A percentile compares a stretch with the other conserved stretches of the same genome.
Conservation (phyloP, 352 stramenopile genomes). For the Pythium plurisporium region DNA sequence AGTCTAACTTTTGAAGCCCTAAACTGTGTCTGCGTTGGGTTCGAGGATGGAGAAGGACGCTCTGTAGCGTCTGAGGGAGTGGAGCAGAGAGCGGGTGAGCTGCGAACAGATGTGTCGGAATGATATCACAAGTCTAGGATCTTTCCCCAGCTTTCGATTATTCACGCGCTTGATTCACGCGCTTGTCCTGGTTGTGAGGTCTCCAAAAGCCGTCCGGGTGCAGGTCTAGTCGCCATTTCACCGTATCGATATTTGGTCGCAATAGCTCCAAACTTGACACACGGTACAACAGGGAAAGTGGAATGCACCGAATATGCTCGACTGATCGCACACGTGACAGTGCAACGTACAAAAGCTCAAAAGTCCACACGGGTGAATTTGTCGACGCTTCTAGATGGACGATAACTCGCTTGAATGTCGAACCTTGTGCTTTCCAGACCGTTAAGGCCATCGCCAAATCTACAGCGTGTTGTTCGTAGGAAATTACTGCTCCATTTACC, state of each 20-base stretch:
- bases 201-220: not conserved
- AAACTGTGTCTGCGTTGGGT: no score
- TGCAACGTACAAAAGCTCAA: conserved; percentile 6
- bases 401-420: conserved; percentile 10
- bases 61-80: no score
- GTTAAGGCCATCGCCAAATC: conserved; percentile 20
- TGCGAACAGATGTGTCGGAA: no score
- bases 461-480: no score
- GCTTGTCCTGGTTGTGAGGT: no score
- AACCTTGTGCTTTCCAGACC: conserved; percentile 21
- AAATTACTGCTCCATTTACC: no score
- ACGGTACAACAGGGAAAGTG: not conserved
- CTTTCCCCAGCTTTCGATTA: no score
- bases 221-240: not conserved
- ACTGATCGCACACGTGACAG: not conserved
- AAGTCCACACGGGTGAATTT: not conserved
- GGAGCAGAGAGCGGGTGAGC: no score
- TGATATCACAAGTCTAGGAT: no score
- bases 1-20: no score
- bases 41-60: no score
- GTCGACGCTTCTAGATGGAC: not conserved
- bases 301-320: not conserved
- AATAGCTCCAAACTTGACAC: not conserved
- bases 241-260: not conserved
- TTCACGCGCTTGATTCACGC: not conserved